A percentile compares a stretch with the other conserved stretches of the same genome.
phyloP scores from a whole-genome alignment of 805 yeast genomes.

The Candida sakaeoensis region DNA sequence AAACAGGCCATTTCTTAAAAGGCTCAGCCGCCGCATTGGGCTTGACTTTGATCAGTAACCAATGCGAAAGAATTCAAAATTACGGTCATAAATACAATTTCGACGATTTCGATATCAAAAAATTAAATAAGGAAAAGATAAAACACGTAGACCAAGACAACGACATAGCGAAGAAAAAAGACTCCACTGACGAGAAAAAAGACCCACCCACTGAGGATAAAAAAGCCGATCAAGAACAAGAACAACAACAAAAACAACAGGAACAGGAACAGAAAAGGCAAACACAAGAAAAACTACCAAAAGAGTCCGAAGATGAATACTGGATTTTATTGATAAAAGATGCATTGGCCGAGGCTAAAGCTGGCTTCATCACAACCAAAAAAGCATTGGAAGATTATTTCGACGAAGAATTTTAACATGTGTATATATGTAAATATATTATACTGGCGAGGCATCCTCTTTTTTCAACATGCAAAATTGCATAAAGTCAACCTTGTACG shows the following conservation, averaged over 20 bases:
- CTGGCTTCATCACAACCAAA: conserved; percentile 49
- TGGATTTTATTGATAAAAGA: conserved; percentile 47
- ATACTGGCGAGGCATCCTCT: not conserved
- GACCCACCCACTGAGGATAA: not conserved
- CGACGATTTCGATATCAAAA: conserved; percentile 20
- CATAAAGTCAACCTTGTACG: conserved; percentile 40
- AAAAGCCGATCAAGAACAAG: not conserved
- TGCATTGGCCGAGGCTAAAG: conserved; percentile 50
- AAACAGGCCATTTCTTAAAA: conserved; percentile 87
- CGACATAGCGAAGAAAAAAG: not conserved
- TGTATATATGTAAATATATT: not conserved
- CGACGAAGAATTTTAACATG: conserved; percentile 13
- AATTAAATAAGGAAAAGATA: conserved; percentile 10
- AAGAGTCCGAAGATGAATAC: conserved; percentile 25
- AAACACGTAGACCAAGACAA: not conserved
- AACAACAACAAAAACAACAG: not conserved
- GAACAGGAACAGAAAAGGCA: not conserved
- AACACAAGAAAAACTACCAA: conserved; percentile 3
- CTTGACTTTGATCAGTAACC: conserved; percentile 70
- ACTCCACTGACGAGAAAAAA: not conserved
- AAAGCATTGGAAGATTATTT: conserved; percentile 51
- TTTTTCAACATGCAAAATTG: conserved; percentile 46
- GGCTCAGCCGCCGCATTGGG: conserved; percentile 97
- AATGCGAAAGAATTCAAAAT: conserved; percentile 92
- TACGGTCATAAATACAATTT: conserved; percentile 58